Base-by-base conservation (phyloP, 805 yeast genomes). In the Pichia manshurica region DNA sequence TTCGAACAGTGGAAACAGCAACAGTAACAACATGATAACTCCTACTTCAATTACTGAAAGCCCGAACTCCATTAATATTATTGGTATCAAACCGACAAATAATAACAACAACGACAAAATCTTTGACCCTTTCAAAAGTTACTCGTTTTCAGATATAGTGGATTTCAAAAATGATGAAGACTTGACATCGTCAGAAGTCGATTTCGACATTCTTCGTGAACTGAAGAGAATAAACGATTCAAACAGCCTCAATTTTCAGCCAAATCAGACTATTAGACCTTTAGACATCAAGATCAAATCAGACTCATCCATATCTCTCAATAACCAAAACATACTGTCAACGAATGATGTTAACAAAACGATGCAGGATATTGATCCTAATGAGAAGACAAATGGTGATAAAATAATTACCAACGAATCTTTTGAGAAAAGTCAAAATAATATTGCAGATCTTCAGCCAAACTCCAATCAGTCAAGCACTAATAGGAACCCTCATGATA, bases 131-230 rank as follows among this genome's bases (percentile, higher is more conserved):
- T 44, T 47, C 16, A 35, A 42, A n/a, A 44, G 44, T 28, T 42
- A 55, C 34, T 55, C 57, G 33, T 52, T 63, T 32, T 54, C 61
- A 13, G 63, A 62, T 39, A 44, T 63, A 19, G 31, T 59, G 40
- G 57, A 59, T 41, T 45, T 61, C 21, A 58, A 54, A 22, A 56
- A 56, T 38, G 66, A 62, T 42, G 56, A 44, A 10, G 47, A 53
- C 20, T 33, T 52, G 9, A 45, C 59, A 13, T 44, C 57, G 0
- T 45, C 48, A 20, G 62, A 59, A 9, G 46, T 49, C 29, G 64
- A 61, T 33, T 52, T 51, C 22, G 60, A 56, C 32, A 49, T 57
- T 22, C 45, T 62, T 10, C 54, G 55, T 39, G 58, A 54, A 31
- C 19, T 56, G 2, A 45, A 51, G 33, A 46, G 36, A 7, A 25